Evolutionary conservation across 2,329 filamentous ascomycete species (phyloP), one percentile per base, ranked within the genome.

Genomic region (Curvularia sp.): DNA sequence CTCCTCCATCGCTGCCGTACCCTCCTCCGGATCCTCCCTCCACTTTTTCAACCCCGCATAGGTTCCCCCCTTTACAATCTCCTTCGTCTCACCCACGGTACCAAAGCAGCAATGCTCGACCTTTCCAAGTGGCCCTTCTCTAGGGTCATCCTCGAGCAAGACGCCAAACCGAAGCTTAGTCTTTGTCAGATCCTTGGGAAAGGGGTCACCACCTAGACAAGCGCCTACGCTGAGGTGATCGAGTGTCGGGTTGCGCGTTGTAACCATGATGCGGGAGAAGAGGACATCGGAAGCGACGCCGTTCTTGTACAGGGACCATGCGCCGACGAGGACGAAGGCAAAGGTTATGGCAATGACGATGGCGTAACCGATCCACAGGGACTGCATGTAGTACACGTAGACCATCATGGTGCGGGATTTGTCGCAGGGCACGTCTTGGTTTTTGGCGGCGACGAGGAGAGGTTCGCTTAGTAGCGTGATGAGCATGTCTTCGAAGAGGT

Each of bases 71-170:
- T 76, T 78, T 4, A 73, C 64, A 57, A 79, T 78, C 18, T 73
- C 68, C 53, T 73, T 75, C 5, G 75, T 75, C 66, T 79, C 77
- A 0, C 71, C 73, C 31, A 66, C 65, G 1, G 73, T 72, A 0
- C 77, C 77, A 66, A 79, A 79, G 28, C 71, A 71, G 39, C 74
- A 75, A 67, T 79, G 76, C 57, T 78, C 77, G 4, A 78, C 70
- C 26, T 54, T 66, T 0, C 72, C 74, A 22, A 71, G 47, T 41
- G 66, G 69, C 0, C 74, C 75, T 42, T 76, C 71, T 4, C 68
- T 64, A 3, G 65, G 67, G 24, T 74, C 69, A 9, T 77, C 74
- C 39, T 79, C 74, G 0, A 77, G 55, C 46, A 80, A 58, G 2
- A 79, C 76, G 0, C 77, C 78, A 54, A 79, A 79, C 28, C 74